phyloP scores from a whole-genome alignment of 139 green algal genomes.

The Pseudopediastrum boryanum region DNA sequence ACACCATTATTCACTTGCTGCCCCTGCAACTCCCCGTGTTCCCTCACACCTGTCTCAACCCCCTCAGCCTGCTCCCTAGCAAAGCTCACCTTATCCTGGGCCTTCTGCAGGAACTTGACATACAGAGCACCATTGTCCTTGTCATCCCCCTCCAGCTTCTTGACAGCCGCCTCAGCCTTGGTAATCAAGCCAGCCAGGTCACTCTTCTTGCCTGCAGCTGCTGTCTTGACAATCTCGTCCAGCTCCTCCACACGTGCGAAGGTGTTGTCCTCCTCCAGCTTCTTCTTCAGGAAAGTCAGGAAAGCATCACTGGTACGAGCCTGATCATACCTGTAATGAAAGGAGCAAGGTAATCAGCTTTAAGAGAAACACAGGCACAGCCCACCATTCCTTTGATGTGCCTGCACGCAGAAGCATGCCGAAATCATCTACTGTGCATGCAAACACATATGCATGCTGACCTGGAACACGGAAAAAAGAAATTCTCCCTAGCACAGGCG shows the following conservation, averaged over 20 bases:
- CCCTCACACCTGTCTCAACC: too few species aligned
- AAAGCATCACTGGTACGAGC: constrained; percentile 68
- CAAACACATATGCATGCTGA: too few species aligned
- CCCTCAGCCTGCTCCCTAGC: background rate
- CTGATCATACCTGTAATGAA: constrained; percentile 68
- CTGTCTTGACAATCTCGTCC: constrained; percentile 46
- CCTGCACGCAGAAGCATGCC: too few species aligned
- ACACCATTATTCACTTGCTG: too few species aligned
- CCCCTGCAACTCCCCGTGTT: too few species aligned
- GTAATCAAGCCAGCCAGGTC: constrained; percentile 33
- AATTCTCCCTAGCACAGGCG: too few species aligned
- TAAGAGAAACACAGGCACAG: too few species aligned
- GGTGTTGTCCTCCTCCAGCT: constrained; percentile 65
- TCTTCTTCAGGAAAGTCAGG: constrained; percentile 73
- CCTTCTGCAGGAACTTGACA: constrained; percentile 71
- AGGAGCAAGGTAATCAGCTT: too few species aligned
- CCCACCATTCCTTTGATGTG: too few species aligned
- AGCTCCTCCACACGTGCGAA: constrained; percentile 73
- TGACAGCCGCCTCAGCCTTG: constrained; percentile 30
- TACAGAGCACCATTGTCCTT: constrained; percentile 74
- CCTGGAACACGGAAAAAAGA: too few species aligned
- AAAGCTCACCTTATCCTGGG: constrained; percentile 66
- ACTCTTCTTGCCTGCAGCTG: background rate
- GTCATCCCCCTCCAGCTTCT: constrained; percentile 41
- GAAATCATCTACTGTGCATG: too few species aligned